These are phyloP conservation scores for Pseudonectria buxi DNA, from an alignment of 2,329 filamentous ascomycete species.

Conservation along the genomic window DNA sequence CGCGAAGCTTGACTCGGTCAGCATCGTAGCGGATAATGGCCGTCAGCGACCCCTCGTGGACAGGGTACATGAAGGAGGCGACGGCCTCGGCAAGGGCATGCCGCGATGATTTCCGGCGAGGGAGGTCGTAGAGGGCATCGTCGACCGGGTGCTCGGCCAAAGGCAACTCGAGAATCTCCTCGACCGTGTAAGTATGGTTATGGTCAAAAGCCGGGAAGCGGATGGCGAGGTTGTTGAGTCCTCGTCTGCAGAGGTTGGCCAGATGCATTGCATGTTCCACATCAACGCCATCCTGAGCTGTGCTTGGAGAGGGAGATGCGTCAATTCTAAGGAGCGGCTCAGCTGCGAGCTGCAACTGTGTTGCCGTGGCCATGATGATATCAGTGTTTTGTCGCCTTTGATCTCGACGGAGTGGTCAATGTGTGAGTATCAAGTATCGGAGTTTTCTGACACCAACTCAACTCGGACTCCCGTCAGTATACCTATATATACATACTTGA, in stretches of 20 bases:
- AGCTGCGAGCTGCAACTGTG: slow-evolving; percentile 20
- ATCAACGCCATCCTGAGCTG: slow-evolving; percentile 9
- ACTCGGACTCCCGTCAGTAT: no score
- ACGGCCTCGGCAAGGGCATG: slow-evolving; percentile 25
- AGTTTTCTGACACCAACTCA: no score
- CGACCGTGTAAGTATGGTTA: slow-evolving; percentile 24
- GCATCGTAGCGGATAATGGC: slow-evolving; percentile 32
- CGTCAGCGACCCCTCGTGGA: slow-evolving; percentile 28
- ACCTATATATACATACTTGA: no score
- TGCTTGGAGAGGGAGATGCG: background rate
- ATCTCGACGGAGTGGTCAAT: background rate
- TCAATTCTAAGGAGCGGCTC: slow-evolving; percentile 13
- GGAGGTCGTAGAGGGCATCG: slow-evolving; percentile 26
- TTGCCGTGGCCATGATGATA: slow-evolving; percentile 26
- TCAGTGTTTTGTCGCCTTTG: background rate
- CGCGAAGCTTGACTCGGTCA: slow-evolving; percentile 30
- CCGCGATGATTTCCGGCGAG: slow-evolving; percentile 28
- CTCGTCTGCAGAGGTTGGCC: slow-evolving; percentile 22
- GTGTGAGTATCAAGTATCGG: no score
- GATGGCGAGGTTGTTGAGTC: slow-evolving; percentile 22
- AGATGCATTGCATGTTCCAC: slow-evolving; percentile 22
- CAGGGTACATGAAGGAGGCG: slow-evolving; percentile 28
- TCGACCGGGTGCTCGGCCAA: slow-evolving; percentile 23
- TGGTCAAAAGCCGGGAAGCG: slow-evolving; percentile 23
- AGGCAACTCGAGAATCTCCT: slow-evolving; percentile 30